Evolutionary conservation across 805 yeast species (phyloP), one percentile per base, ranked within the genome.

Genomic region (Candida hungchunana): DNA sequence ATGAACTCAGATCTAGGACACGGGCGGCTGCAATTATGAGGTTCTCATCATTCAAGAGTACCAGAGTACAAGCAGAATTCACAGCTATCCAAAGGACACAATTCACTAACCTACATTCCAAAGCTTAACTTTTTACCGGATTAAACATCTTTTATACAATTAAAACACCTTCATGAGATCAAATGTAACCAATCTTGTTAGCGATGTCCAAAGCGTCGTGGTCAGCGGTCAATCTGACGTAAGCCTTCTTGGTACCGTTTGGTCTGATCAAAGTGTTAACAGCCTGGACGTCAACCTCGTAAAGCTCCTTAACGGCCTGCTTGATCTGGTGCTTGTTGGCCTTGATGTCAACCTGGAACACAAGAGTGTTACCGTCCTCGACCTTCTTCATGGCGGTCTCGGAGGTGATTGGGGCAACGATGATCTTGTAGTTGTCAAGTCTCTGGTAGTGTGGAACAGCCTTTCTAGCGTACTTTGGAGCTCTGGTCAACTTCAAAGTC

Each of bases 181-280:
- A 90, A 72, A 90, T 82, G 94, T 88, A 89, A 76, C 98, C 98
- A 67, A 90, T 93, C 77, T 93, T 87, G 95, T 89, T 89, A 69
- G 98, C 98, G 71, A 93, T 88, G 71, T 93, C 98, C 69, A 93
- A 84, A 71, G 97, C 97, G 76, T 93, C 98, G 79, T 81, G 84
- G 74, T 93, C 98, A 69, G 96, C 90, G 66, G 97, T 87, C 70
- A 93, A 84, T 79, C 95, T 87, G 68, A 93, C 90, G 81, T 83
- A 93, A 67, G 98, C 98, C 82, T 93, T 93, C 87, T 93, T 93
- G 77, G 97, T 84, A 73, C 98, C 98, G 73, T 93, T 89, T 69
- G 98, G 97, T 77, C 95, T 87, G 65, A 93, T 75, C 70, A 93
- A 79, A 59, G 98, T 93, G 90, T 93, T 89, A 66, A 93, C 88